A percentile compares a stretch with the other conserved stretches of the same genome.
Conservation (phyloP, 139 green algal species). For the Chlamydomonas urium region DNA sequence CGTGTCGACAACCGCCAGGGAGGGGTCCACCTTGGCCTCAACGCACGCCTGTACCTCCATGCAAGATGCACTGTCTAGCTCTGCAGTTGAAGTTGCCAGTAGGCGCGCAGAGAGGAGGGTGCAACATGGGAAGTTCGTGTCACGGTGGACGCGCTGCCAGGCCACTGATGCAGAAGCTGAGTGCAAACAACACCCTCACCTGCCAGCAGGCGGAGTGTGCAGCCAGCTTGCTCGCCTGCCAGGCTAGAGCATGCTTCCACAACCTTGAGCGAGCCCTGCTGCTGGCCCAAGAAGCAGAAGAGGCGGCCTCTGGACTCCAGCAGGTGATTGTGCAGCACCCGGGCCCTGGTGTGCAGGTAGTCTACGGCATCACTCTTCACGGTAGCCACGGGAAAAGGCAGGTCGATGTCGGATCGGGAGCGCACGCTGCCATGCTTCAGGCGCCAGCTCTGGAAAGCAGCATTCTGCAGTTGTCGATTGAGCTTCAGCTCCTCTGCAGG, state of each 20-base stretch:
- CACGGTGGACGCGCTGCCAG: no score
- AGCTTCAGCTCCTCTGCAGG: conserved; percentile 7
- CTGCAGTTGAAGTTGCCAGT: no score
- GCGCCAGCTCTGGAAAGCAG: conserved; percentile 8
- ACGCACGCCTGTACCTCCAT: no score
- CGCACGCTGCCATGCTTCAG: not conserved
- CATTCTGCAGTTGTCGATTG: conserved; percentile 7
- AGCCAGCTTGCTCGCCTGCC: not conserved
- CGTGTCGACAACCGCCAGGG: conserved; percentile 3
- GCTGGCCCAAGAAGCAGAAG: conserved; percentile 1
- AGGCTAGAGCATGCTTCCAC: not conserved
- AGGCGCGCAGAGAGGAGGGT: no score
- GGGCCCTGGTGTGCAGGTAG: conserved; percentile 24
- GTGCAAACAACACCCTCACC: no score
- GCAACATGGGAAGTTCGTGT: no score
- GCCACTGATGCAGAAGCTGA: no score
- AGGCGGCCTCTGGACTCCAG: not conserved
- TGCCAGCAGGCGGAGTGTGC: not conserved
- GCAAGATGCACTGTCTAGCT: no score
- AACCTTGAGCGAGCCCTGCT: not conserved
- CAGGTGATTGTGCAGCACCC: conserved; percentile 30
- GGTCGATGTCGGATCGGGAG: not conserved
- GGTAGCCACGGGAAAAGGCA: conserved; percentile 4
- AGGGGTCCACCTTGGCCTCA: conserved; percentile 22
- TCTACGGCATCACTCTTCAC: conserved; percentile 16